These are phyloP conservation scores for Arthrobotrys megalospora DNA, from an alignment of 2,329 filamentous ascomycete genomes.

Conservation along the genomic window DNA sequence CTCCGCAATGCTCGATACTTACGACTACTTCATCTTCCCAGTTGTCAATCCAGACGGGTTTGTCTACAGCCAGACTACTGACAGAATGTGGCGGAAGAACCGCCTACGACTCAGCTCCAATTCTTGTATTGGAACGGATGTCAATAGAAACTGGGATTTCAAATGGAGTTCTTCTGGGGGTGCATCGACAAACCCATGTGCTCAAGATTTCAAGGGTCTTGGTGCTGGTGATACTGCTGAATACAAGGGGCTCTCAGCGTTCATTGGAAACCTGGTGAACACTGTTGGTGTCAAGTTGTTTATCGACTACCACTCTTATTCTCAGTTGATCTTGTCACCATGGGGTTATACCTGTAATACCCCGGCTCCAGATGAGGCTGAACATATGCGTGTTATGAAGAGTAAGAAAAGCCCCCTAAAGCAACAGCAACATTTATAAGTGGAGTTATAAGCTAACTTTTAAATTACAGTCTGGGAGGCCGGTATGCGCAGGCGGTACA, in stretches of 20 bases:
- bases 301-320: conserved; percentile 78
- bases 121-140: conserved; percentile 71
- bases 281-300: conserved; percentile 68
- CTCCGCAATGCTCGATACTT: conserved; percentile 72
- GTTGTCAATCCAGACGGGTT: conserved; percentile 77
- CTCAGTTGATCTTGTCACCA: conserved; percentile 69
- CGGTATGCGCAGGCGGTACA: conserved; percentile 74
- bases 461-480: conserved; percentile 66
- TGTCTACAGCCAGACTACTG: conserved; percentile 72
- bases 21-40: conserved; percentile 78
- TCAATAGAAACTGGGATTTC: conserved; percentile 75
- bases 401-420: conserved; percentile 59
- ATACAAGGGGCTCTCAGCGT: conserved; percentile 70
- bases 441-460: background rate
- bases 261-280: conserved; percentile 68
- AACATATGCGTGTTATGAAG: conserved; percentile 70
- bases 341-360: conserved; percentile 48
- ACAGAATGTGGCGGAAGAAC: conserved; percentile 77
- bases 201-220: conserved; percentile 70
- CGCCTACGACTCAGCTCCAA: conserved; percentile 68
- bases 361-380: conserved; percentile 32
- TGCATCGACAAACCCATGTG: conserved; percentile 72
- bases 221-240: conserved; percentile 71
- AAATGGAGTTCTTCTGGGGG: conserved; percentile 71
- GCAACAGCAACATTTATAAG: background rate